phyloP scores from a whole-genome alignment of 148 eudicot species.

The Drosera capensis region DNA sequence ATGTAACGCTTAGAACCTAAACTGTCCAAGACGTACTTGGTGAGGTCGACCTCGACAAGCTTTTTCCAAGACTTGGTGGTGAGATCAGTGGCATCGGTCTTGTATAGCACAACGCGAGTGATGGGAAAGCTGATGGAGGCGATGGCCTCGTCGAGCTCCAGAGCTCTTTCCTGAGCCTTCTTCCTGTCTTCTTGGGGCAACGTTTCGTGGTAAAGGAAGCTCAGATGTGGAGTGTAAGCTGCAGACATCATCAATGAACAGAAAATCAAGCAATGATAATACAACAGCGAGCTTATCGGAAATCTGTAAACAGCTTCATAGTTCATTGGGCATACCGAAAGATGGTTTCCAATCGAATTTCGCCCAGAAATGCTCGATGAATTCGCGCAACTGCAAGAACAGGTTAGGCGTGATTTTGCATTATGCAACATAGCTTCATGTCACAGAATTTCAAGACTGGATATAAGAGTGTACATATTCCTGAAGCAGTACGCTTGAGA shows the following conservation, averaged over 20 bases:
- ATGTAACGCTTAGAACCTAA: too few relatives aligned
- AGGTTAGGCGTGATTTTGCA: too few relatives aligned
- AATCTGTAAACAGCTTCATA: too few relatives aligned
- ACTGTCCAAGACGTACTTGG: too few relatives aligned
- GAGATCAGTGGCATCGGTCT: conserved; percentile 3
- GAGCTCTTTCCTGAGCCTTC: conserved; percentile 3
- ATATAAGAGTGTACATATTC: too few relatives aligned
- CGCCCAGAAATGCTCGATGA: not conserved
- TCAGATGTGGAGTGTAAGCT: conserved; percentile 9
- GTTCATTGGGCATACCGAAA: not conserved
- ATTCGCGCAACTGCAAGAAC: not conserved
- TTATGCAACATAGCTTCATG: too few relatives aligned
- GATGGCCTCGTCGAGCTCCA: conserved; percentile 2
- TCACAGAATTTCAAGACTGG: too few relatives aligned
- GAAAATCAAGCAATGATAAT: too few relatives aligned
- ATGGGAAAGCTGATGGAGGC: conserved; percentile 1
- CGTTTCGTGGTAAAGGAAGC: conserved; percentile 5
- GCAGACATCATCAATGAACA: too few relatives aligned
- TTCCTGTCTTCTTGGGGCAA: conserved; percentile 4
- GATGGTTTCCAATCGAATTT: not conserved
- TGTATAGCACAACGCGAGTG: conserved; percentile 6
- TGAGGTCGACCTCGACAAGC: not conserved
- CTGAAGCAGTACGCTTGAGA: too few relatives aligned
- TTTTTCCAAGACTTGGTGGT: conserved; percentile 9
- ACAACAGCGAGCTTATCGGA: too few relatives aligned